A percentile compares a stretch with the other conserved stretches of the same genome.
These are phyloP conservation scores for Saturnispora silvae DNA, from an alignment of 805 yeast genomes.

Conservation along the genomic window DNA sequence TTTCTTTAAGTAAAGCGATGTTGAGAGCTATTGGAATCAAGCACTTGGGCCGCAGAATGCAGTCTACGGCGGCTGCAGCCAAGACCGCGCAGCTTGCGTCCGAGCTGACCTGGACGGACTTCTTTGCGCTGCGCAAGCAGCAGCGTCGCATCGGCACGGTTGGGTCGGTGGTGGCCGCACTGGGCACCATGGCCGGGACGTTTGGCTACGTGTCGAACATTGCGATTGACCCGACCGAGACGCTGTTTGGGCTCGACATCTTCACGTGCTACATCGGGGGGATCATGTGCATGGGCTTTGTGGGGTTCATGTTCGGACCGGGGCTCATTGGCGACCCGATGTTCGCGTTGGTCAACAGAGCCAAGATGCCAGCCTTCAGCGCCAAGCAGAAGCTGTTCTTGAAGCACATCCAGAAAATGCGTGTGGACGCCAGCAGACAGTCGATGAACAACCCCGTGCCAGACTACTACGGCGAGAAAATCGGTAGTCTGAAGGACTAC, in stretches of 20 bases:
- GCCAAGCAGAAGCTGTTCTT: constrained; percentile 65
- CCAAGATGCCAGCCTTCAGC: constrained; percentile 36
- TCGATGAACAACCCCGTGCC: constrained; percentile 91
- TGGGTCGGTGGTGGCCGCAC: constrained; percentile 58
- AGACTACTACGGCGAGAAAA: constrained; percentile 97
- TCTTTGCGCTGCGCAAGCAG: constrained; percentile 62
- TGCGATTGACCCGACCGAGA: constrained; percentile 83
- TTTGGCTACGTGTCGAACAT: constrained; percentile 70
- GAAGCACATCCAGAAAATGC: constrained; percentile 58
- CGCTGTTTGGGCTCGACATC: constrained; percentile 87
- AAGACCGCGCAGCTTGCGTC: constrained; percentile 18
- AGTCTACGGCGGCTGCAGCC: constrained; percentile 13
- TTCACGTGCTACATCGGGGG: constrained; percentile 69
- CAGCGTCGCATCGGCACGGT: constrained; percentile 61
- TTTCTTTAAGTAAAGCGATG: too few relatives aligned
- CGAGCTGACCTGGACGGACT: constrained; percentile 64
- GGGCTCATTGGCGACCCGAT: constrained; percentile 55
- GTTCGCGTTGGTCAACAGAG: constrained; percentile 46
- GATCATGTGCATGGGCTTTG: constrained; percentile 56
- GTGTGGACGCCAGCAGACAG: constrained; percentile 90
- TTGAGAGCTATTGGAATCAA: constrained; percentile 3
- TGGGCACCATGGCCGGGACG: constrained; percentile 54
- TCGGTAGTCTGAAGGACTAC: constrained; percentile 74
- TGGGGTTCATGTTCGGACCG: constrained; percentile 82
- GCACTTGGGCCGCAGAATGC: background rate